Conservation (phyloP, 2,329 filamentous ascomycete genomes). For the Aspergillus sp. region DNA sequence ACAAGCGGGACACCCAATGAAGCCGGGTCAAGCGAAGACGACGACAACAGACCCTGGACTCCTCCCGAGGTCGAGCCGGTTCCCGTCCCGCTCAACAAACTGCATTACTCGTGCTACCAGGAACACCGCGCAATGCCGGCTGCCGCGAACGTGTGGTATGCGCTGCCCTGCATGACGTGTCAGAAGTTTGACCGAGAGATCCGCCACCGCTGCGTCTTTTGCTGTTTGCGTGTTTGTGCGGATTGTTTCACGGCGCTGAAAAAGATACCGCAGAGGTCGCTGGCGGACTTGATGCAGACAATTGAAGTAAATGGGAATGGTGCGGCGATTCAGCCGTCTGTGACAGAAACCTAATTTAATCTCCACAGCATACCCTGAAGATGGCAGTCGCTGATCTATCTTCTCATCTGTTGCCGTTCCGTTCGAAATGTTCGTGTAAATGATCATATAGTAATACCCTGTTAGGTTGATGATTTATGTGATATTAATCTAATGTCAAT, state of each 20-base stretch:
- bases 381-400: background rate
- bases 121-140: conserved; percentile 42
- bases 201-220: conserved; percentile 47
- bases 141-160: conserved; percentile 44
- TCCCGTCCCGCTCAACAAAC: conserved; percentile 39
- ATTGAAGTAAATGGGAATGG: conserved; percentile 16
- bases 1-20: conserved; percentile 24
- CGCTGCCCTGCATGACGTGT: conserved; percentile 51
- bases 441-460: conserved; percentile 20
- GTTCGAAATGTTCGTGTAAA: conserved; percentile 8
- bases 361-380: too few relatives aligned
- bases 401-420: background rate
- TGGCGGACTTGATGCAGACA: conserved; percentile 37
- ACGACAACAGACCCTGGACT: conserved; percentile 27
- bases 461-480: conserved; percentile 9
- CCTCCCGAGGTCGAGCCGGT: conserved; percentile 40
- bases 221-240: conserved; percentile 46
- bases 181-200: conserved; percentile 43
- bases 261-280: conserved; percentile 38
- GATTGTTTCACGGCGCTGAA: conserved; percentile 40
- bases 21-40: conserved; percentile 24
- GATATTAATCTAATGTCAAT: conserved; percentile 4
- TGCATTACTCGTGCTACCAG: conserved; percentile 47
- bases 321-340: background rate
- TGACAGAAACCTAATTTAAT: background rate